These are phyloP conservation scores for Podaxis sp. DNA, from an alignment of 768 basidiomycete species.

Conservation along the genomic window DNA sequence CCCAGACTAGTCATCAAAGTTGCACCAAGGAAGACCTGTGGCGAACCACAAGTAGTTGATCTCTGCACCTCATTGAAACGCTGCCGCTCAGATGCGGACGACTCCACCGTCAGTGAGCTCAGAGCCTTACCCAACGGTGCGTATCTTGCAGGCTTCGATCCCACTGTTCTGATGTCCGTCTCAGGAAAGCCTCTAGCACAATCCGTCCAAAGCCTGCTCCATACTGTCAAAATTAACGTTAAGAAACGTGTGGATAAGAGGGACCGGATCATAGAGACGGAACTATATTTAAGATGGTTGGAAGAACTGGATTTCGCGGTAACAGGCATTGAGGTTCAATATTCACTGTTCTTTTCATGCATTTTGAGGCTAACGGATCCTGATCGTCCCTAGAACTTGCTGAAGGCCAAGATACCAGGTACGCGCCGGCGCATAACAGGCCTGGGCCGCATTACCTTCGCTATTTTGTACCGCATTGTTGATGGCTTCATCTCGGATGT, in stretches of 20 bases:
- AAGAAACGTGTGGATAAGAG: slow-evolving; percentile 26
- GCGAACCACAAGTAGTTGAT: not conserved
- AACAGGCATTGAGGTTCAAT: slow-evolving; percentile 34
- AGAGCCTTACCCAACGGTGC: slow-evolving; percentile 17
- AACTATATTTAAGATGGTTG: slow-evolving; percentile 43
- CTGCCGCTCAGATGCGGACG: not conserved
- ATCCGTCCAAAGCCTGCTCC: slow-evolving; percentile 31
- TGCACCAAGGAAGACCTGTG: not conserved
- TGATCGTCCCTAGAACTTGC: slow-evolving; percentile 27
- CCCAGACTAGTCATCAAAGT: not conserved
- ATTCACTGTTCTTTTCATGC: not conserved
- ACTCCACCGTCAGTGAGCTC: not conserved
- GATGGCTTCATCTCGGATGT: slow-evolving; percentile 45
- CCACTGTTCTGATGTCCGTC: not conserved
- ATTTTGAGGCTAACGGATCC: not conserved
- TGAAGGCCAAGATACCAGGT: slow-evolving; percentile 35
- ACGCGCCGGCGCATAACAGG: slow-evolving; percentile 34
- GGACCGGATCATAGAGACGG: slow-evolving; percentile 36
- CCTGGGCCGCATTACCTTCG: slow-evolving; percentile 38
- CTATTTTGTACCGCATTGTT: slow-evolving; percentile 39
- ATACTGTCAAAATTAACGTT: slow-evolving; percentile 30
- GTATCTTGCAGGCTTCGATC: not conserved
- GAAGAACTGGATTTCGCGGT: slow-evolving; percentile 36
- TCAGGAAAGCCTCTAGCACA: slow-evolving; percentile 2
- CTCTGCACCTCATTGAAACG: not conserved